Base-by-base conservation (phyloP, 805 yeast genomes). In the Metschnikowia shivogae region DNA sequence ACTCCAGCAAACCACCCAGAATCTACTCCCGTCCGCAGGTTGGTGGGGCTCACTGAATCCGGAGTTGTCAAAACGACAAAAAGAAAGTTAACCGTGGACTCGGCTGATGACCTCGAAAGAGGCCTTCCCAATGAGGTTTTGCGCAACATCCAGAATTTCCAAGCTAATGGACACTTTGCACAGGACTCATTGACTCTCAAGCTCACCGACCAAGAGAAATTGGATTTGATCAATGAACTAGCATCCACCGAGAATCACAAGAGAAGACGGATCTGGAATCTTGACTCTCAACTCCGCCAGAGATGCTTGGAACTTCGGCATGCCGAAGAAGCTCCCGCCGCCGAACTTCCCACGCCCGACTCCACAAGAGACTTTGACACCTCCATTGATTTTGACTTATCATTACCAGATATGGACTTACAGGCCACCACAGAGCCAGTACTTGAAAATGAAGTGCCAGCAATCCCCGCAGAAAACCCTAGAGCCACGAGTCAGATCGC, bases 401-500 rank as follows among this genome's bases (percentile, higher is more conserved):
- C 65, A 11, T 49, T 60, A 20, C 63, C 64, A 1, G 63, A 54
- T 12, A 47, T 58, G 30, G 63, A 60, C 33, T 47, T 60, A 3
- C 62, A 62, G 14, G 29, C 34, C n/a, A 40, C 38, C 1, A 44
- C 52, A 5, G 42, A 39, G 14, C 29, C 35, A 13, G 9, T 31
- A 11, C 30, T 12, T 22, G 63, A 57, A 26, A 43, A 28, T 20
- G 52, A 43, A 14, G 49, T 57, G 43, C 60, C 58, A 17, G 53
- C 48, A 40, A 53, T 47, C 20, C 52, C 49, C 35, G 58, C 44
- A 24, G 69, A 52, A 13, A 65, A 70, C 24, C 70, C 81, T 3
- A 67, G 71, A 48, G 65, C 81, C 5, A 82, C 89, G 0, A 60
- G 68, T 3, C 74, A 77, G 50, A 71, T 84, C 7, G 87, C 85